A percentile compares a stretch with the other conserved stretches of the same genome.
phyloP scores from a whole-genome alignment of 179 eudicot species.

The Drosera spatulata region DNA sequence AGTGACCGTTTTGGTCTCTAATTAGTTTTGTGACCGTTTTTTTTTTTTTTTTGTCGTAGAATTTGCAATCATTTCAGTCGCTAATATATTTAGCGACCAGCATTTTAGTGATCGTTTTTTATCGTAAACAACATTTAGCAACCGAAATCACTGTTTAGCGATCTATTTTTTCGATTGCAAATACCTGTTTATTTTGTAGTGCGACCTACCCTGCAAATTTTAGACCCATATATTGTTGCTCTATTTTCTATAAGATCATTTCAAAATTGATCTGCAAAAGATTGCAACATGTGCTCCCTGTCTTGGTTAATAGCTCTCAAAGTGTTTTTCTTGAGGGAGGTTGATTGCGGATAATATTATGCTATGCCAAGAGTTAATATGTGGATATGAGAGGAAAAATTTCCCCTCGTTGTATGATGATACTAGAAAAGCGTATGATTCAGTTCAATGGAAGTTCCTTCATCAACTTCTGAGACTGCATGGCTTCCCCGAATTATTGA shows the following conservation, averaged over 20 bases:
- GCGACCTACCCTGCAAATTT: background rate
- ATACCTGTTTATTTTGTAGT: too few species aligned
- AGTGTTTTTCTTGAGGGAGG: background rate
- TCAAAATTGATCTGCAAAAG: background rate
- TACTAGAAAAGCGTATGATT: slow-evolving; percentile 1
- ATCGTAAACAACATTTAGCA: too few species aligned
- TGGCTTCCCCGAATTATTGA: background rate
- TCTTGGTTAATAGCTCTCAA: background rate
- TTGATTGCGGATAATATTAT: background rate
- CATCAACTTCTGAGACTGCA: background rate
- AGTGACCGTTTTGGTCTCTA: too few species aligned
- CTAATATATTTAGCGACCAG: too few species aligned
- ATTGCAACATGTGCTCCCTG: background rate
- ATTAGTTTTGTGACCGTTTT: too few species aligned
- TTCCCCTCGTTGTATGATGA: background rate
- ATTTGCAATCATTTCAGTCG: too few species aligned
- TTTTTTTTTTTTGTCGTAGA: too few species aligned
- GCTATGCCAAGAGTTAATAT: background rate
- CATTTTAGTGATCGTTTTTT: too few species aligned
- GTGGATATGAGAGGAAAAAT: background rate
- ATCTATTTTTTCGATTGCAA: too few species aligned
- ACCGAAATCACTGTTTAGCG: too few species aligned
- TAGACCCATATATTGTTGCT: background rate
- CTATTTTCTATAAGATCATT: background rate
- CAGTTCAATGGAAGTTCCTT: background rate